phyloP scores from a whole-genome alignment of 306 rosid genomes.

The Rosa lucieae region DNA sequence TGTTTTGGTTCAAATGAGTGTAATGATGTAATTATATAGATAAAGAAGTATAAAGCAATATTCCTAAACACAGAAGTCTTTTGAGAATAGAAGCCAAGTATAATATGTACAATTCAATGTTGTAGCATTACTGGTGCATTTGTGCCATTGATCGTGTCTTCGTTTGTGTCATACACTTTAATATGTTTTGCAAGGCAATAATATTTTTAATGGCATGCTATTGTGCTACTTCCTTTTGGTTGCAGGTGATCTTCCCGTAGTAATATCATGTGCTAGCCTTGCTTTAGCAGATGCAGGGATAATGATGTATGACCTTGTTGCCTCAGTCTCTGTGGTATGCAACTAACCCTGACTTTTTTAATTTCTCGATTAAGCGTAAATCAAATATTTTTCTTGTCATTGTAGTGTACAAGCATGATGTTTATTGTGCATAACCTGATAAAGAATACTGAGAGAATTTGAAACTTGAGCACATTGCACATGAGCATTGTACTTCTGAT shows the following conservation, averaged over 20 bases:
- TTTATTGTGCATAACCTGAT: background rate
- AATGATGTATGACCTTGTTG: conserved; percentile 90
- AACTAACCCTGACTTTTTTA: background rate
- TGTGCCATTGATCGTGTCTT: background rate
- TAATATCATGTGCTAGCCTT: conserved; percentile 96
- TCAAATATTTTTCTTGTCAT: background rate
- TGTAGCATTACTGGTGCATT: background rate
- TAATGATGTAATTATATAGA: background rate
- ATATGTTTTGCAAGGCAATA: conserved; percentile 9
- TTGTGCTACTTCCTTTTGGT: background rate
- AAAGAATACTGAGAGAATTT: background rate
- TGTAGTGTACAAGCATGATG: background rate
- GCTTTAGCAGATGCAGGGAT: conserved; percentile 99
- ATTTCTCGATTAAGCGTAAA: background rate
- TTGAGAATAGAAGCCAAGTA: background rate
- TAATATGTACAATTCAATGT: background rate
- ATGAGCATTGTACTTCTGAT: background rate
- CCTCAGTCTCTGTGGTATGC: conserved; percentile 97
- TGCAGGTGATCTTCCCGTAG: conserved; percentile 89
- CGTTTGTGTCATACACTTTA: background rate
- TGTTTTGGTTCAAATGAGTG: background rate
- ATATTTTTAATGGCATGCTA: conserved; percentile 21
- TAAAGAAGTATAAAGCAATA: background rate
- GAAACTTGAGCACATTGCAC: background rate
- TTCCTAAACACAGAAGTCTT: background rate